A percentile compares a stretch with the other conserved stretches of the same genome.
These are phyloP conservation scores for Plasmodium blacklocki DNA, from an alignment of 169 alveolate species.

Conservation along the genomic window DNA sequence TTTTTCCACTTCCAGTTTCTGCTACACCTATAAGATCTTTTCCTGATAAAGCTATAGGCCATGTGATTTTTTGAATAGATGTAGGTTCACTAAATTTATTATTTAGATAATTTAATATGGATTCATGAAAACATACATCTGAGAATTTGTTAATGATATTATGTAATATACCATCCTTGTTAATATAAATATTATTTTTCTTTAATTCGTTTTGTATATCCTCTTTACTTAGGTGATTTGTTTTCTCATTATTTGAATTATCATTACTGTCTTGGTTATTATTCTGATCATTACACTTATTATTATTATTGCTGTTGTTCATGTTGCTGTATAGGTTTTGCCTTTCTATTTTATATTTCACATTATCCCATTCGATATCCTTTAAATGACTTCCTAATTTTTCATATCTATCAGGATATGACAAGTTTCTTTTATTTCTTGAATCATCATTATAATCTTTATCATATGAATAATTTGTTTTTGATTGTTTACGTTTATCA, in stretches of 20 bases:
- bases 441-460: not conserved
- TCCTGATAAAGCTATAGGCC: constrained; percentile 90
- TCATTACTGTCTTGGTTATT: not conserved
- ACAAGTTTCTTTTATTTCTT: constrained; percentile 23
- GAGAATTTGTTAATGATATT: constrained; percentile 82
- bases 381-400: constrained; percentile 69
- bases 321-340: constrained; percentile 67
- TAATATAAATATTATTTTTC: constrained; percentile 78
- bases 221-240: constrained; percentile 80
- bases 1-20: constrained; percentile 97
- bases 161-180: constrained; percentile 78
- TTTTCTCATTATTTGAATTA: constrained; percentile 76
- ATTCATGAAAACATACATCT: constrained; percentile 83
- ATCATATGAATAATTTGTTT: not conserved
- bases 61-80: constrained; percentile 89
- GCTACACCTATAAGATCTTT: constrained; percentile 96
- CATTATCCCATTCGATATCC: constrained; percentile 80
- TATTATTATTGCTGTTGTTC: constrained; percentile 57
- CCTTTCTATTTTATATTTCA: constrained; percentile 80
- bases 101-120: constrained; percentile 79
- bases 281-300: constrained; percentile 78
- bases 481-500: constrained; percentile 8
- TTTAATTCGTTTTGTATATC: constrained; percentile 81
- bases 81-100: constrained; percentile 88
- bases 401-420: constrained; percentile 33